phyloP scores from a whole-genome alignment of 2,329 filamentous ascomycete species.

The Colletotrichum falcatum region DNA sequence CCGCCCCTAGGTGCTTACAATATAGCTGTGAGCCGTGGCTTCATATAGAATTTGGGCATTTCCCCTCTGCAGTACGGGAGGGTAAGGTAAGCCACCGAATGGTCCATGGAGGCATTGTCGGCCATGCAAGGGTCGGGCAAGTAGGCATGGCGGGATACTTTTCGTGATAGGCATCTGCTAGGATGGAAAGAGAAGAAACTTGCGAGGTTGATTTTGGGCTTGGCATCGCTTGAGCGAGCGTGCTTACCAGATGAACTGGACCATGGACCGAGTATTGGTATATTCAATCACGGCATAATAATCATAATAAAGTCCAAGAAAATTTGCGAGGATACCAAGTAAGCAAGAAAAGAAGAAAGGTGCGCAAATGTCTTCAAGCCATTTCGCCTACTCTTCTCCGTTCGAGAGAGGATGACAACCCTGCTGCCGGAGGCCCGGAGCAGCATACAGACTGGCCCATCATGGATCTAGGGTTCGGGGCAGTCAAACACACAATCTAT shows the following conservation, averaged over 20 bases:
- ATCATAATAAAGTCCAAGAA: neutral
- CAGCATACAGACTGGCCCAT: neutral
- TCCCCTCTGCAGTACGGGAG: neutral
- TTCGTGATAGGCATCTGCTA: neutral
- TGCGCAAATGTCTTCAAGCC: constrained; percentile 1
- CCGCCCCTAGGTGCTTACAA: neutral
- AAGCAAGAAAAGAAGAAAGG: neutral
- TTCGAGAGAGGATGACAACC: neutral
- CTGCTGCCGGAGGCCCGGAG: neutral
- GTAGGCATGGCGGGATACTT: neutral
- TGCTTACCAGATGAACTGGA: neutral
- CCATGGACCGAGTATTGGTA: neutral
- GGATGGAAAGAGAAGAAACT: neutral
- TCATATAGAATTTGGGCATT: too few relatives aligned
- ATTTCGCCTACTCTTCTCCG: constrained; percentile 7
- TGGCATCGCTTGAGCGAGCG: neutral
- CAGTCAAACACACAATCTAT: constrained; percentile 13
- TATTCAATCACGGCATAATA: neutral
- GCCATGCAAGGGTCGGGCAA: neutral
- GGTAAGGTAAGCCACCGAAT: neutral
- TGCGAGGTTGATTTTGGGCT: neutral
- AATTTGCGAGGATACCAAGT: neutral
- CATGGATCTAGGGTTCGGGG: constrained; percentile 13
- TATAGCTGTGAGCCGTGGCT: neutral
- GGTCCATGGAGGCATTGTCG: neutral